Percentiles rank a stretch among this genome's conserved stretches.
These are phyloP conservation scores for Caryopteris hybrid DNA, from an alignment of 305 asterid genomes.

Conservation along the genomic window DNA sequence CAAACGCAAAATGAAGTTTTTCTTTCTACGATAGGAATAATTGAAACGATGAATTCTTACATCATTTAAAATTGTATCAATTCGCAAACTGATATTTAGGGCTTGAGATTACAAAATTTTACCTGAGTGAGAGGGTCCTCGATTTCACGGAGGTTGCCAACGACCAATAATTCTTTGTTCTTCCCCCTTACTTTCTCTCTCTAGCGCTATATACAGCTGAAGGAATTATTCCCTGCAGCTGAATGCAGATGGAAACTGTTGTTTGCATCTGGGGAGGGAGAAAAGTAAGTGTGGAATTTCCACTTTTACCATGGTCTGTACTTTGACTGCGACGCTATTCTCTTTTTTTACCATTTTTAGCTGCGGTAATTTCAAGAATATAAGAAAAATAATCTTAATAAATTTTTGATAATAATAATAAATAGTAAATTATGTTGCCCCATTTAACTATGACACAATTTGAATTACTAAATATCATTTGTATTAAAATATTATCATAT, in stretches of 20 bases:
- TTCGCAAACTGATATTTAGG: slow-evolving; percentile 21
- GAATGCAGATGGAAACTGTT: slow-evolving; percentile 25
- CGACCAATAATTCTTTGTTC: slow-evolving; percentile 22
- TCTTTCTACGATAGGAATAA: not conserved
- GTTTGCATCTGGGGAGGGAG: slow-evolving; percentile 17
- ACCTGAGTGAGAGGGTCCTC: slow-evolving; percentile 34
- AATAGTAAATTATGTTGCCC: too few relatives aligned
- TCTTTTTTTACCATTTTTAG: slow-evolving; percentile 13
- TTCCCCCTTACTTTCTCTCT: slow-evolving; percentile 23
- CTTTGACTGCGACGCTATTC: slow-evolving; percentile 18
- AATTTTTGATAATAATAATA: too few relatives aligned
- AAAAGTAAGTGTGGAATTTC: slow-evolving; percentile 7
- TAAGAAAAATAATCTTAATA: not conserved
- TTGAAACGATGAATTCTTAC: not conserved
- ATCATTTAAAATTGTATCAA: not conserved
- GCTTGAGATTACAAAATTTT: slow-evolving; percentile 27
- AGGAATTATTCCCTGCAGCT: slow-evolving; percentile 29
- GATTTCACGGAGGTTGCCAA: slow-evolving; percentile 23
- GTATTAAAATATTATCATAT: too few relatives aligned
- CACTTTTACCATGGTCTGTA: slow-evolving; percentile 24
- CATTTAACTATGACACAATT: too few relatives aligned
- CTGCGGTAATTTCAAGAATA: slow-evolving; percentile 20
- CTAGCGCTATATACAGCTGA: slow-evolving; percentile 16
- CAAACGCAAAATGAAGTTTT: not conserved
- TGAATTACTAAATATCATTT: too few relatives aligned